Base-by-base conservation (phyloP, 2,329 filamentous ascomycete species). In the Fusarium sp. region DNA sequence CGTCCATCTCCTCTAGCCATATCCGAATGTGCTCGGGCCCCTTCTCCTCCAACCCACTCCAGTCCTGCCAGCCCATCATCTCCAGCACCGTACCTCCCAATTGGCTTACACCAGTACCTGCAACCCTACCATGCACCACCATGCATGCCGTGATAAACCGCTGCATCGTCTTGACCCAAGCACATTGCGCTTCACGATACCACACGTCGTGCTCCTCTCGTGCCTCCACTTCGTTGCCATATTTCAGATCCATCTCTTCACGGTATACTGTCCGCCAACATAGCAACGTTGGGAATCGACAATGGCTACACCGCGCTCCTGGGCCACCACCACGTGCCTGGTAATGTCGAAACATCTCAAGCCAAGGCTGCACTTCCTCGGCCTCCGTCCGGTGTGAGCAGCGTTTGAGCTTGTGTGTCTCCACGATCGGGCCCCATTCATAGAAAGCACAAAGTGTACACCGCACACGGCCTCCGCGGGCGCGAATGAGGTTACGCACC, bases 231-330 rank as follows among this genome's bases (percentile, higher is more conserved):
- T 58, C 54, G 35, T 27, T 58, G 33, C 33, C 35, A 25, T 58
- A 58, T 27, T 58, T 36, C 11, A 27, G n/a, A 27, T 58, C 54
- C 35, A 58, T 58, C 54, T 58, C 13, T 9, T 58, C 33, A 38
- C 58, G 58, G 36, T 61, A 61, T 61, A 31, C 38, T n/a, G 38
- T 61, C n/a, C 58, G 58, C 38, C 13, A 61, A 42, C 38, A 61
- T 25, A 25, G 22, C 22, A 25, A 25, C 22, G 22, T 25, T 25
- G 22, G 22, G 22, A 25, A 25, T 25, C 58, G 58, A 29, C 38
- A 47, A 16, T 61, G 58, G 10, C 11, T 20, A 47, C 58, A 45
- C n/a, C 58, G 38, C 14, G 58, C 58, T 45, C 58, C 58, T 29
- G 38, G 58, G 14, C 58, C 58, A 20, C 58, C 38, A 14, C 58